These are phyloP conservation scores for Ascosphaera acerosa DNA, from an alignment of 2,329 filamentous ascomycete species.

Conservation along the genomic window DNA sequence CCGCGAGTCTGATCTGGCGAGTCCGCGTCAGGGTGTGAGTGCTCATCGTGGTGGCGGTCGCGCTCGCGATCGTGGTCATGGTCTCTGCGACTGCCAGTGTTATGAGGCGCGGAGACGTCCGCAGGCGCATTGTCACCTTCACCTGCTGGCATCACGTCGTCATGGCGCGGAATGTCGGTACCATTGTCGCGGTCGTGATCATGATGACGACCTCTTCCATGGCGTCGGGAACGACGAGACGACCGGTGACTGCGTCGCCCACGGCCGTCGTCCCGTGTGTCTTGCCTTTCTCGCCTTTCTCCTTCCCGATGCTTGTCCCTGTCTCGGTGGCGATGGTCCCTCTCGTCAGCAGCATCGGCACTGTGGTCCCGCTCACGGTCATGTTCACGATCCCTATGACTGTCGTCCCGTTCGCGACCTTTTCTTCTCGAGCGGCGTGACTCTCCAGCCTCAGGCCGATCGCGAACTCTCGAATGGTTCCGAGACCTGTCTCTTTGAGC, in stretches of 20 bases:
- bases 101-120: too few relatives aligned
- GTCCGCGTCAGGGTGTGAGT: too few relatives aligned
- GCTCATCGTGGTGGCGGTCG: too few relatives aligned
- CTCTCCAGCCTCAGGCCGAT: conserved; percentile 10
- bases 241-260: background rate
- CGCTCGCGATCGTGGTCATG: conserved; percentile 12
- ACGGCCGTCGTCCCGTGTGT: too few relatives aligned
- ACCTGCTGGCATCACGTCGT: too few relatives aligned
- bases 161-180: too few relatives aligned
- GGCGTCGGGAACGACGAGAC: background rate
- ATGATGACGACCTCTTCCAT: too few relatives aligned
- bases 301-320: conserved; percentile 8
- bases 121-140: too few relatives aligned
- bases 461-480: conserved; percentile 2
- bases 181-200: too few relatives aligned
- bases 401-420: conserved; percentile 5
- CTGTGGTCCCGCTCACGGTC: conserved; percentile 7
- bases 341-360: conserved; percentile 11
- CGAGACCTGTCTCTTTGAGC: conserved; percentile 2
- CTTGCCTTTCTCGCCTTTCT: too few relatives aligned
- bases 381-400: conserved; percentile 14
- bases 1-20: too few relatives aligned
- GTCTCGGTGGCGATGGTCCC: conserved; percentile 9
- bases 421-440: conserved; percentile 13
- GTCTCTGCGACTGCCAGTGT: conserved; percentile 4